Conservation (phyloP, 2,329 filamentous ascomycete species). For the Aspergillus sp. region DNA sequence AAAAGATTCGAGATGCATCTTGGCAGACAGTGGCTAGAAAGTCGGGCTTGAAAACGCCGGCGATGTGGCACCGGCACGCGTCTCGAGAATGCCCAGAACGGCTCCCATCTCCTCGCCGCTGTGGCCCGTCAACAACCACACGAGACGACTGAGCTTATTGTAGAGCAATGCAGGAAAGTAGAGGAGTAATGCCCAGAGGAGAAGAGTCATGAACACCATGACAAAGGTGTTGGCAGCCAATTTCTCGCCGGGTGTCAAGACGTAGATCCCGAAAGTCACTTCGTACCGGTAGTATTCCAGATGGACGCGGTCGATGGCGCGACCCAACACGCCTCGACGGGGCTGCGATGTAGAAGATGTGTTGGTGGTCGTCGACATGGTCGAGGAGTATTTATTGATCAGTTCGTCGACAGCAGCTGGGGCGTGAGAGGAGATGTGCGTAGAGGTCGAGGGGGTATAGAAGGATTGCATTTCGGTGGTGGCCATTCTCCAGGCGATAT, state of each 20-base stretch:
- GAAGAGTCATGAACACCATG: conserved; percentile 26
- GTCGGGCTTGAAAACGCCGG: conserved; percentile 5
- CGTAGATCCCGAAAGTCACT: conserved; percentile 40
- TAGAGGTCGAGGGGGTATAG: conserved; percentile 25
- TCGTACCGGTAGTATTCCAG: conserved; percentile 43
- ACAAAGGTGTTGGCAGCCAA: conserved; percentile 36
- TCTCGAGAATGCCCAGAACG: conserved; percentile 22
- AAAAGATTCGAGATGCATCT: background rate
- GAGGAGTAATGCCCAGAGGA: conserved; percentile 31
- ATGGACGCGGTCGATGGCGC: conserved; percentile 25
- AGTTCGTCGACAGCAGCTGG: conserved; percentile 27
- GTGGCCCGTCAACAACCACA: conserved; percentile 34
- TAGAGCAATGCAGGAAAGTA: conserved; percentile 34
- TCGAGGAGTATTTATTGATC: conserved; percentile 27
- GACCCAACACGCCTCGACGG: conserved; percentile 22
- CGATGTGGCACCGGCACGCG: conserved; percentile 11
- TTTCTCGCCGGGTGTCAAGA: conserved; percentile 40
- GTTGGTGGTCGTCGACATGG: conserved; percentile 14
- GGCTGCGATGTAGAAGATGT: conserved; percentile 7
- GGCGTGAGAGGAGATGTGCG: conserved; percentile 24
- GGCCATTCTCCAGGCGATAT: conserved; percentile 11
- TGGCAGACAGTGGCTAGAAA: background rate
- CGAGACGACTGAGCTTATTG: conserved; percentile 27
- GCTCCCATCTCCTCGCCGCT: conserved; percentile 23
- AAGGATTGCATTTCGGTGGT: conserved; percentile 29